Percentiles rank a stretch among this genome's conserved stretches.
phyloP scores from a whole-genome alignment of 306 rosid genomes.

The Psophocarpus tetragonolobus region DNA sequence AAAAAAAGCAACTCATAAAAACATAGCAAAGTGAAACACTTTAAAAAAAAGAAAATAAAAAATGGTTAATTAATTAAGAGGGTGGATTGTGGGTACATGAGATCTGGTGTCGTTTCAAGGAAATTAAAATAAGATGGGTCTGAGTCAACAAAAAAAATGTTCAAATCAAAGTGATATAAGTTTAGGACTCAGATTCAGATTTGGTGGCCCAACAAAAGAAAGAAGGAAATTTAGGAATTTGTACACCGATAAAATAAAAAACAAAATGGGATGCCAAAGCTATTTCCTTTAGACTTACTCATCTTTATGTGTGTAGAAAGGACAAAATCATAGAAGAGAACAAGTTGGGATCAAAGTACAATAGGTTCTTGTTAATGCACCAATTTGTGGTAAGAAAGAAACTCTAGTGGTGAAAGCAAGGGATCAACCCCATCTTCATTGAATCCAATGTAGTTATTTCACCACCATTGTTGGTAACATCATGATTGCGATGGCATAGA shows the following conservation, averaged over 20 bases:
- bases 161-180: conserved; percentile 12
- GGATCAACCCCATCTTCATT: too few relatives aligned
- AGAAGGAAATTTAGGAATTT: too few relatives aligned
- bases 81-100: conserved; percentile 47
- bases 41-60: background rate
- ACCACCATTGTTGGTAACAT: too few relatives aligned
- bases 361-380: too few relatives aligned
- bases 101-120: conserved; percentile 67
- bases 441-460: too few relatives aligned
- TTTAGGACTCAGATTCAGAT: conserved; percentile 31
- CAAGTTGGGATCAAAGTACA: conserved; percentile 40
- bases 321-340: conserved; percentile 29
- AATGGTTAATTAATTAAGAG: too few relatives aligned
- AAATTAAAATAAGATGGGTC: conserved; percentile 27
- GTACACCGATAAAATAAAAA: conserved; percentile 55
- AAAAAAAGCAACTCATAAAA: background rate
- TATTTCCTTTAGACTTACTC: conserved; percentile 37
- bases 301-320: conserved; percentile 24
- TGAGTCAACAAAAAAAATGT: background rate
- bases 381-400: background rate
- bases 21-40: background rate
- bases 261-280: conserved; percentile 52
- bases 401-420: conserved; percentile 27
- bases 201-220: conserved; percentile 20
- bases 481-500: too few relatives aligned